Conservation (phyloP, 192 early-diverging fungal genomes). For the Coemansia sp. region DNA sequence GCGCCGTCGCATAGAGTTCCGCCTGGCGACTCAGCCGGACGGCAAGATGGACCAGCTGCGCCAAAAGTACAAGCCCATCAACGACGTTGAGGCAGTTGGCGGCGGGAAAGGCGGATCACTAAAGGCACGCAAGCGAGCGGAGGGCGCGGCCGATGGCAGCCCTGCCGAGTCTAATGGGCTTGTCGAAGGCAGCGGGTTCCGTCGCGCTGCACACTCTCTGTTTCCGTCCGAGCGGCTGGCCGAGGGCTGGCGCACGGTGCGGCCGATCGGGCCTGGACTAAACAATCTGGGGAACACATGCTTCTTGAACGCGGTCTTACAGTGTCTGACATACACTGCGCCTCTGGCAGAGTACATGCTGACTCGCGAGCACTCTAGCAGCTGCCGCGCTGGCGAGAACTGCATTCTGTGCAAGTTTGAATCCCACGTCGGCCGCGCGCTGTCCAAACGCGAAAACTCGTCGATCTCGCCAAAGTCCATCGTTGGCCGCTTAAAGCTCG, state of each 20-base stretch:
- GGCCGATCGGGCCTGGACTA: slow-evolving; percentile 69
- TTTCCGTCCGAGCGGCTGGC: slow-evolving; percentile 64
- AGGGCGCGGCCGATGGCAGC: neutral
- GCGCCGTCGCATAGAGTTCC: slow-evolving; percentile 66
- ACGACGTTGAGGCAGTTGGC: slow-evolving; percentile 21
- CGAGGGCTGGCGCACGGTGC: slow-evolving; percentile 58
- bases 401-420: slow-evolving; percentile 81
- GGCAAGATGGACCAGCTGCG: slow-evolving; percentile 63
- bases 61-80: slow-evolving; percentile 68
- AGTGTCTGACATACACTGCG: slow-evolving; percentile 79
- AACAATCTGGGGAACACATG: slow-evolving; percentile 79
- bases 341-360: slow-evolving; percentile 72
- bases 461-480: slow-evolving; percentile 68
- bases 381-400: slow-evolving; percentile 64
- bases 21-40: slow-evolving; percentile 61
- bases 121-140: slow-evolving; percentile 7
- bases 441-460: slow-evolving; percentile 52
- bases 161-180: slow-evolving; percentile 25
- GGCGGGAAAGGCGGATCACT: neutral
- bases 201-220: slow-evolving; percentile 58
- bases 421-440: slow-evolving; percentile 62
- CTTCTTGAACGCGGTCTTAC: slow-evolving; percentile 79
- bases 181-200: slow-evolving; percentile 69
- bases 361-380: slow-evolving; percentile 59
- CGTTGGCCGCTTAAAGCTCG: slow-evolving; percentile 65